Conservation (phyloP, 2,329 filamentous ascomycete species). For the Rhytidhysteron rufulum region DNA sequence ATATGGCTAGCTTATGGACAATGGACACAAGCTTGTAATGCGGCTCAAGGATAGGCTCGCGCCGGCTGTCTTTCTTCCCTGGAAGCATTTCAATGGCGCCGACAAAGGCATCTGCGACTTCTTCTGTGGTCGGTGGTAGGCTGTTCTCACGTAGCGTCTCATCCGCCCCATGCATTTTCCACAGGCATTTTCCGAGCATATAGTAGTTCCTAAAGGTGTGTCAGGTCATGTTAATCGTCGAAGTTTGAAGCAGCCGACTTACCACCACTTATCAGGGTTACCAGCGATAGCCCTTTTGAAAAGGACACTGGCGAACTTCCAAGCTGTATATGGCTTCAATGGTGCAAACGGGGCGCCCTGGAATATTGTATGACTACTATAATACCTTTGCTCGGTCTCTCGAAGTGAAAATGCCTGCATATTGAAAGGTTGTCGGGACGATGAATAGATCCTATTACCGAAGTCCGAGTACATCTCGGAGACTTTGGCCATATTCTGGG, state of each 20-base stretch:
- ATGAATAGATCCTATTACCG: constrained; percentile 64
- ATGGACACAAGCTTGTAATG: constrained; percentile 88
- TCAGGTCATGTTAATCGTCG: background rate
- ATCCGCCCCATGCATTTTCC: constrained; percentile 62
- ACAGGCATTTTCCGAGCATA: constrained; percentile 67
- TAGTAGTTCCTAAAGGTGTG: constrained; percentile 51
- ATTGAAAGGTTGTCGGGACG: constrained; percentile 62
- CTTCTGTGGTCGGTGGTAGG: constrained; percentile 30
- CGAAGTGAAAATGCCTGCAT: constrained; percentile 62
- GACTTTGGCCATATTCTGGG: constrained; percentile 54
- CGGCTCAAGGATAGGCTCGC: constrained; percentile 81
- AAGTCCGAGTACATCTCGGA: constrained; percentile 67
- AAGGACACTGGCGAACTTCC: constrained; percentile 61
- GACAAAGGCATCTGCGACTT: constrained; percentile 55
- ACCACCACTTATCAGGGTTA: constrained; percentile 61
- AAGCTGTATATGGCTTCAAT: constrained; percentile 57
- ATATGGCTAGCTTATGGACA: constrained; percentile 72
- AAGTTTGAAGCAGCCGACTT: constrained; percentile 24
- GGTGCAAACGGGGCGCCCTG: constrained; percentile 55
- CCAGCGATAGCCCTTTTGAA: constrained; percentile 57
- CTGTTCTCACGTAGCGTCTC: constrained; percentile 34
- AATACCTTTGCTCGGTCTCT: constrained; percentile 59
- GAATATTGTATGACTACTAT: constrained; percentile 54
- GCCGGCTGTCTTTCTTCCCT: constrained; percentile 56
- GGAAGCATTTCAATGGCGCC: constrained; percentile 61